Percentiles rank a stretch among this genome's conserved stretches.
phyloP scores from a whole-genome alignment of 202 grass and related monocot species.

The Zoysia matrella region DNA sequence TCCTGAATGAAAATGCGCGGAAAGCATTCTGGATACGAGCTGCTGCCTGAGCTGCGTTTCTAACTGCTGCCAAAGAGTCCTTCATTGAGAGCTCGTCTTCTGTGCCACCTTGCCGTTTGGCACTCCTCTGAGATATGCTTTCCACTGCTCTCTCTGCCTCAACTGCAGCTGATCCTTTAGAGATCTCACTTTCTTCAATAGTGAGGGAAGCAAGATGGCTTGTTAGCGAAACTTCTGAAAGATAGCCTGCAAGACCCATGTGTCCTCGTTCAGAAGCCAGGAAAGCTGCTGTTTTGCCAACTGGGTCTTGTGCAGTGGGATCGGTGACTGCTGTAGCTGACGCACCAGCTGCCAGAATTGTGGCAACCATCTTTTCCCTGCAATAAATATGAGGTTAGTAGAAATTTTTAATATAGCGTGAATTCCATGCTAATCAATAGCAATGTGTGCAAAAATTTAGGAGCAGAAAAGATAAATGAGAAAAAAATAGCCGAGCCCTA shows the following conservation, averaged over 20 bases:
- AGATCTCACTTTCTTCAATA: constrained; percentile 68
- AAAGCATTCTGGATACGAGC: constrained; percentile 97
- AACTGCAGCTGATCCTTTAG: constrained; percentile 65
- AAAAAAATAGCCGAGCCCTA: background rate
- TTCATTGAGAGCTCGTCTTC: constrained; percentile 94
- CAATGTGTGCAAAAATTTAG: background rate
- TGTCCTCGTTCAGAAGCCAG: constrained; percentile 83
- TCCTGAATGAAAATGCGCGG: constrained; percentile 90
- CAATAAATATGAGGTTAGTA: constrained; percentile 32
- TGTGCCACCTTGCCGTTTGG: constrained; percentile 53
- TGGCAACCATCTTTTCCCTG: constrained; percentile 95
- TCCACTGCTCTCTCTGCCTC: constrained; percentile 74
- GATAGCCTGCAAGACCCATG: constrained; percentile 83
- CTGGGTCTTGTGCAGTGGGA: constrained; percentile 88
- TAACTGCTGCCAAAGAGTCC: constrained; percentile 94
- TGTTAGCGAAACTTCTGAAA: constrained; percentile 83
- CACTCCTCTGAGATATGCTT: constrained; percentile 68
- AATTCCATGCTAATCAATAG: constrained; percentile 26
- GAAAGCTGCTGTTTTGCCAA: constrained; percentile 94
- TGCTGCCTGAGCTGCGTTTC: constrained; percentile 89
- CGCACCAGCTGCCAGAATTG: constrained; percentile 83
- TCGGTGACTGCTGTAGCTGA: constrained; percentile 82
- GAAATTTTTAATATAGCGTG: constrained; percentile 11
- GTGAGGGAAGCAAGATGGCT: constrained; percentile 84
- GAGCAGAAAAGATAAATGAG: constrained; percentile 3